A percentile compares a stretch with the other conserved stretches of the same genome.
Evolutionary conservation across 2,329 filamentous ascomycete genomes (phyloP).

Genomic region (Penicillium hesseltinei): DNA sequence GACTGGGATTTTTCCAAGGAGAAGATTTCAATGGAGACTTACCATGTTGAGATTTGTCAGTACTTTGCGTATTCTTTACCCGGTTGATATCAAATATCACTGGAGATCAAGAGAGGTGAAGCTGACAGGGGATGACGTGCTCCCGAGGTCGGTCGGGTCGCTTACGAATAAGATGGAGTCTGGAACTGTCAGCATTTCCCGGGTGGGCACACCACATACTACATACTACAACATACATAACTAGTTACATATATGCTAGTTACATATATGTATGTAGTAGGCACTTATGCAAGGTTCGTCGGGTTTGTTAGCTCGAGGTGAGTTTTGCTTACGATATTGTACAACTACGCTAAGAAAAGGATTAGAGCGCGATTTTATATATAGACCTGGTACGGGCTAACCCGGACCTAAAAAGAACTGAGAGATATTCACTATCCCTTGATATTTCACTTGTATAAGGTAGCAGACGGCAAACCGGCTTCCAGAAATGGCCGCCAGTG

Average conservation of each 20-base stretch:
- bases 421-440: background rate
- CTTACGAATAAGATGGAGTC: conserved; percentile 35
- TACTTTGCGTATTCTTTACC: background rate
- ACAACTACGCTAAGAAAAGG: background rate
- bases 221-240: too few relatives aligned
- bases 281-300: too few relatives aligned
- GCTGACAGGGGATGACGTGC: conserved; percentile 32
- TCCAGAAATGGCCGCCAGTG: background rate
- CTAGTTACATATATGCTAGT: too few relatives aligned
- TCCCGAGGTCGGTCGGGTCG: conserved; percentile 7
- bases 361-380: background rate
- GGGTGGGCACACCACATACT: too few relatives aligned
- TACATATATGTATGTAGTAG: too few relatives aligned
- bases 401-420: background rate
- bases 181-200: conserved; percentile 16
- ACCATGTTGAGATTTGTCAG: conserved; percentile 21
- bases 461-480: background rate
- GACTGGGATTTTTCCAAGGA: background rate
- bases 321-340: background rate
- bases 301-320: background rate
- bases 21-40: conserved; percentile 9
- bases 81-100: conserved; percentile 8
- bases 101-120: conserved; percentile 13
- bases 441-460: background rate
- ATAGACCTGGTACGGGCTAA: background rate